phyloP scores from a whole-genome alignment of 352 stramenopile species.

The Globisporangium emineosum region DNA sequence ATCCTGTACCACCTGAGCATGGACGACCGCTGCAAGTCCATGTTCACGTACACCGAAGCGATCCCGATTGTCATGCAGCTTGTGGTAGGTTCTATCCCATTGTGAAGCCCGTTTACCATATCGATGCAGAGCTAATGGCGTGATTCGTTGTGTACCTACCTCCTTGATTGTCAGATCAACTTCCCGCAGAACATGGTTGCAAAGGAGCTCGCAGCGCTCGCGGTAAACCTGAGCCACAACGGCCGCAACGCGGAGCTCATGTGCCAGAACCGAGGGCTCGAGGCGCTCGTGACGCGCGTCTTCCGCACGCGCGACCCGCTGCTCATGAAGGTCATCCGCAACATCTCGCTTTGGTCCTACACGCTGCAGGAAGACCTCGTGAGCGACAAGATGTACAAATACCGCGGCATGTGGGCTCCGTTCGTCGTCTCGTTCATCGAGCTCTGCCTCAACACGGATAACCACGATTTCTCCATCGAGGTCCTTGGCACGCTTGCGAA shows the following conservation, averaged over 20 bases:
- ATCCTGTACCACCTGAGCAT: conserved; percentile 96
- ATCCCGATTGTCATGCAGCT: conserved; percentile 93
- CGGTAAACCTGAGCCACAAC: conserved; percentile 94
- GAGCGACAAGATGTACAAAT: conserved; percentile 88
- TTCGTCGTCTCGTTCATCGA: conserved; percentile 89
- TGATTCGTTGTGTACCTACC: neutral
- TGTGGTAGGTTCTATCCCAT: conserved; percentile 34
- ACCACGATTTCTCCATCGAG: conserved; percentile 93
- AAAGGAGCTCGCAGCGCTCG: conserved; percentile 91
- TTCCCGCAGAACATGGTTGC: conserved; percentile 91
- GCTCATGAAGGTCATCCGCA: conserved; percentile 93
- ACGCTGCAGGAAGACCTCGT: conserved; percentile 85
- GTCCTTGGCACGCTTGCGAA: conserved; percentile 91
- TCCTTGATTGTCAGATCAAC: conserved; percentile 81
- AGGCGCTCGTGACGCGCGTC: conserved; percentile 87
- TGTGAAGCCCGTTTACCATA: too few species aligned
- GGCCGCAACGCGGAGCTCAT: conserved; percentile 90
- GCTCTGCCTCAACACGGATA: conserved; percentile 82
- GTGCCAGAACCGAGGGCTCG: conserved; percentile 83
- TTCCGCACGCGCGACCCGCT: conserved; percentile 87
- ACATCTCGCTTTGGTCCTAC: conserved; percentile 92
- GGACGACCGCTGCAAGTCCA: conserved; percentile 92
- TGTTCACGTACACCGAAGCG: conserved; percentile 95
- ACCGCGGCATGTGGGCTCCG: conserved; percentile 90
- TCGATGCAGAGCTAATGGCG: neutral